phyloP scores from a whole-genome alignment of 768 basidiomycete species.

The Phaffia tasmanica region DNA sequence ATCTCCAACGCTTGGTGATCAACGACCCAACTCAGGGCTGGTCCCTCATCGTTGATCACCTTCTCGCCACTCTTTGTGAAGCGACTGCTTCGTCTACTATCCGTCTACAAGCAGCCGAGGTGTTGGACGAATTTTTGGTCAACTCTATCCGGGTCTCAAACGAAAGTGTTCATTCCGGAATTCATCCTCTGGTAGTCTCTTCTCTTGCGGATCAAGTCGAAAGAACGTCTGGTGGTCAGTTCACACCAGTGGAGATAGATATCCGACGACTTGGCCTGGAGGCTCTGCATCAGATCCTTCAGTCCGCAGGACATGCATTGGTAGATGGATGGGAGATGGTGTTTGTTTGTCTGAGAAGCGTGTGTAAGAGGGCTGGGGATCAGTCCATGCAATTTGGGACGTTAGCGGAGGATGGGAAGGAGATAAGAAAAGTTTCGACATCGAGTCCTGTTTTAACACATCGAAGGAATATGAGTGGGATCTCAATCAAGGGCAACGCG shows the following conservation, averaged over 20 bases:
- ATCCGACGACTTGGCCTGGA: slow-evolving; percentile 79
- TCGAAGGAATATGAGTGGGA: background rate
- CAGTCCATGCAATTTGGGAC: background rate
- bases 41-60: slow-evolving; percentile 66
- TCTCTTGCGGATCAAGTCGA: slow-evolving; percentile 68
- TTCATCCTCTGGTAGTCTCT: slow-evolving; percentile 73
- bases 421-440: background rate
- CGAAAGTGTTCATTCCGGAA: slow-evolving; percentile 53
- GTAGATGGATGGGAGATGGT: slow-evolving; percentile 87
- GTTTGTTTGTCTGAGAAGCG: slow-evolving; percentile 81
- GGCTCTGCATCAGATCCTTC: slow-evolving; percentile 77
- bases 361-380: slow-evolving; percentile 44
- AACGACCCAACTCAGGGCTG: slow-evolving; percentile 74
- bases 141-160: slow-evolving; percentile 44
- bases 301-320: slow-evolving; percentile 81
- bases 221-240: background rate
- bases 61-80: slow-evolving; percentile 64
- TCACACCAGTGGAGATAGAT: slow-evolving; percentile 50
- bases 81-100: slow-evolving; percentile 57
- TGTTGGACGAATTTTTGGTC: slow-evolving; percentile 71
- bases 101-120: slow-evolving; percentile 76
- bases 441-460: background rate
- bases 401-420: background rate
- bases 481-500: slow-evolving; percentile 6
- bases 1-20: slow-evolving; percentile 76